These are phyloP conservation scores for Oropetium thomaeum DNA, from an alignment of 176 grass and related monocot genomes.

Conservation along the genomic window DNA sequence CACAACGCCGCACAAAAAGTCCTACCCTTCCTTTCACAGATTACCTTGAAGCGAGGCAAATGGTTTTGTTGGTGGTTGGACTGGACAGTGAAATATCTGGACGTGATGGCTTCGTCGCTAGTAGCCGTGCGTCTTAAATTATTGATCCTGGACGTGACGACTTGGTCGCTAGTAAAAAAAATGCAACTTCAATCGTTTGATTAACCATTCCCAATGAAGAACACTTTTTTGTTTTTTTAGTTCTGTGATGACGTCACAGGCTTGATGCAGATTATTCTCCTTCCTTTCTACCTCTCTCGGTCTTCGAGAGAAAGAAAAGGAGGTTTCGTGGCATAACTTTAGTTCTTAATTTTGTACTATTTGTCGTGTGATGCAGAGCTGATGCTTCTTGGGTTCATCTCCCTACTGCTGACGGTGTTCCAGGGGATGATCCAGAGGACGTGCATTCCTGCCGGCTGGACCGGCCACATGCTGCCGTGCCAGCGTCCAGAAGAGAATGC, in stretches of 20 bases:
- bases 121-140: not conserved
- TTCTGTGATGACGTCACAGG: not conserved
- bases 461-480: conserved; percentile 78
- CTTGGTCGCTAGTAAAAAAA: not conserved
- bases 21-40: not conserved
- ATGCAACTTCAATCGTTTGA: not conserved
- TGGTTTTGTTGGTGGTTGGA: not conserved
- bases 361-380: conserved; percentile 59
- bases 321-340: not conserved
- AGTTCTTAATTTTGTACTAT: not conserved
- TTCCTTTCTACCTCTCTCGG: not conserved
- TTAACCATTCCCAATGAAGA: not conserved
- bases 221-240: not conserved
- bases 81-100: not conserved
- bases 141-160: not conserved
- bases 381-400: conserved; percentile 96
- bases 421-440: conserved; percentile 65
- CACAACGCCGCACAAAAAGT: not conserved
- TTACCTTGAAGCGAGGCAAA: not conserved
- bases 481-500: not conserved
- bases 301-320: not conserved
- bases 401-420: conserved; percentile 82
- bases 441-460: conserved; percentile 65
- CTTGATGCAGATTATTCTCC: not conserved
- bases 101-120: not conserved